These are phyloP conservation scores for Paspalum vaginatum DNA, from an alignment of 176 grass and related monocot genomes.

Conservation along the genomic window DNA sequence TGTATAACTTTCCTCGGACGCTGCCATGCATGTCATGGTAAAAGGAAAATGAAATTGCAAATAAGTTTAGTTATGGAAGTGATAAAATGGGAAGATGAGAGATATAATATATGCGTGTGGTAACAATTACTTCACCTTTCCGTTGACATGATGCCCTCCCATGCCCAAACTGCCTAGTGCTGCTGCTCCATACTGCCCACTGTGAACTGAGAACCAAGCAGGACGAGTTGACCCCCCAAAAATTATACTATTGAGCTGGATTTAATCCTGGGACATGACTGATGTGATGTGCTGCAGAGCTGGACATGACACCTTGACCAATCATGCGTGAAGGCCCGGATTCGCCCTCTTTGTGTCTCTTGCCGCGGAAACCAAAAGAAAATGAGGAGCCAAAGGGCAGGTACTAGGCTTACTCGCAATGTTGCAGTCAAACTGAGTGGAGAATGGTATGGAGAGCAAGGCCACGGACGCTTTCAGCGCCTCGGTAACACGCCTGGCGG, in stretches of 20 bases:
- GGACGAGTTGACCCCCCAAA: constrained; percentile 22
- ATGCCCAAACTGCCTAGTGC: background rate
- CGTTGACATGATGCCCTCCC: constrained; percentile 21
- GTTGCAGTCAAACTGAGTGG: constrained; percentile 3
- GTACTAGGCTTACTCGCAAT: background rate
- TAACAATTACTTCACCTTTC: constrained; percentile 25
- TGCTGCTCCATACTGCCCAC: background rate
- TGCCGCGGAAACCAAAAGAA: background rate
- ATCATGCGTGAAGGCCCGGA: background rate
- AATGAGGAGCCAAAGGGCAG: background rate
- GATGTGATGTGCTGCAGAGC: constrained; percentile 45
- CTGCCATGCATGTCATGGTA: no score
- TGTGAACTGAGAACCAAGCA: background rate
- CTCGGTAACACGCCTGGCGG: constrained; percentile 22
- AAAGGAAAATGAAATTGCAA: background rate
- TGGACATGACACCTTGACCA: constrained; percentile 50
- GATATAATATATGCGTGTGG: background rate
- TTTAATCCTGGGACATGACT: constrained; percentile 18
- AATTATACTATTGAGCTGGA: constrained; percentile 2
- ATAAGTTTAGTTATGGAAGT: background rate
- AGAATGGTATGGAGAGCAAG: background rate
- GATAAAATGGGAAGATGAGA: background rate
- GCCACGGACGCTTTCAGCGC: constrained; percentile 35
- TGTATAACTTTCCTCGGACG: no score
- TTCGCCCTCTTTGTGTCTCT: background rate